Conservation (phyloP, 2,329 filamentous ascomycete species). For the Colletotrichum filicis region DNA sequence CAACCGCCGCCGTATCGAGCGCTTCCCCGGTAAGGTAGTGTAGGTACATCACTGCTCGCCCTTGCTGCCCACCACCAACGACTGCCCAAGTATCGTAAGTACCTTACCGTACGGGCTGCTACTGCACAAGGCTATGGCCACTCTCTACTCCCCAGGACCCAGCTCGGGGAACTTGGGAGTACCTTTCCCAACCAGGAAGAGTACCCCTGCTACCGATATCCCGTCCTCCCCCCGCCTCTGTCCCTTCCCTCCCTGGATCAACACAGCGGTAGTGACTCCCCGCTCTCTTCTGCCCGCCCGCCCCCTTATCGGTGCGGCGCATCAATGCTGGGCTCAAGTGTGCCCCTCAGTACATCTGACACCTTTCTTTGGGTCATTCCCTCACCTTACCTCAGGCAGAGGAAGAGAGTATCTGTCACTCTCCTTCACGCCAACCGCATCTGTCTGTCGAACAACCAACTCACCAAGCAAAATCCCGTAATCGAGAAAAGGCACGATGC, state of each 20-base stretch:
- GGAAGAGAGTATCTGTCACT: neutral
- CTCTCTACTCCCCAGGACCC: constrained; percentile 14
- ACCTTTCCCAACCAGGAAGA: neutral
- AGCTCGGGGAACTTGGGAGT: constrained; percentile 11
- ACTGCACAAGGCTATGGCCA: neutral
- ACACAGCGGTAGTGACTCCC: neutral
- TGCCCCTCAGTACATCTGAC: constrained; percentile 26
- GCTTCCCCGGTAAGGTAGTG: neutral
- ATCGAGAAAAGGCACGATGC: constrained; percentile 48
- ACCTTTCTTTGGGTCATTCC: neutral
- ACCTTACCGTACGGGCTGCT: neutral
- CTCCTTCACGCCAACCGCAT: neutral
- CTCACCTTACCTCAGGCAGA: neutral
- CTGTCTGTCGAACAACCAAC: neutral
- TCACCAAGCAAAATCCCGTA: neutral
- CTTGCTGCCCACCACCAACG: neutral
- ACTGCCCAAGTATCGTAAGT: neutral
- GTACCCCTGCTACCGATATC: constrained; percentile 12
- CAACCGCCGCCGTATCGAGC: neutral
- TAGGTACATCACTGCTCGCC: neutral
- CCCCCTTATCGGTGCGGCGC: constrained; percentile 24
- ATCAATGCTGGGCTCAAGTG: neutral
- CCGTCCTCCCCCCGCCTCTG: neutral
- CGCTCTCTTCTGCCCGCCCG: neutral
- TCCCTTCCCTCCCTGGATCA: neutral